Evolutionary conservation across 805 yeast species (phyloP).

Genomic region (Spathaspora gorwiae): DNA sequence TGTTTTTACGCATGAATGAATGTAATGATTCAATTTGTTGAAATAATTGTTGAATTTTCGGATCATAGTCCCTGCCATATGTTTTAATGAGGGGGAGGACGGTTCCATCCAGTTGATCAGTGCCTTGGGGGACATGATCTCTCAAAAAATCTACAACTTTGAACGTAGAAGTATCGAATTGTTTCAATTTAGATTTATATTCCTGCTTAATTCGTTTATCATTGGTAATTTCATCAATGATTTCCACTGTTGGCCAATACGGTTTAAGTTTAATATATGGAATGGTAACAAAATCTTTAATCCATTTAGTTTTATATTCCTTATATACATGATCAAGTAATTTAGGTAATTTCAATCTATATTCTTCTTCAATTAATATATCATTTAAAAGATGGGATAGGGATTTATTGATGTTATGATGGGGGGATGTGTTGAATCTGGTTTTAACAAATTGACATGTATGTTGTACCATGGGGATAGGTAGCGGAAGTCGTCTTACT

Average conservation of each 20-base stretch:
- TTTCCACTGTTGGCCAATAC: slow-evolving; percentile 34
- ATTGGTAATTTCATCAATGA: slow-evolving; percentile 17
- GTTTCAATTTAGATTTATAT: background rate
- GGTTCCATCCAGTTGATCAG: too few relatives aligned
- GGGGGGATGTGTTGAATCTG: background rate
- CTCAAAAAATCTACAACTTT: too few relatives aligned
- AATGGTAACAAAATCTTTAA: slow-evolving; percentile 14
- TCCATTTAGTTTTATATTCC: slow-evolving; percentile 13
- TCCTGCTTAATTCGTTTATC: background rate
- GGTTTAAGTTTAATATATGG: slow-evolving; percentile 18
- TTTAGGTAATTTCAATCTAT: slow-evolving; percentile 13
- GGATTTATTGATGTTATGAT: background rate
- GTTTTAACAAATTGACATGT: background rate
- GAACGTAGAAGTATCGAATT: too few relatives aligned
- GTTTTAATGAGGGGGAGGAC: too few relatives aligned
- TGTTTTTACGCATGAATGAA: slow-evolving; percentile 17
- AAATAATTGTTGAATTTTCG: too few relatives aligned
- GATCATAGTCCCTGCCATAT: too few relatives aligned
- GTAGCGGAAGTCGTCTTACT: slow-evolving; percentile 4
- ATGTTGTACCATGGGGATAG: background rate
- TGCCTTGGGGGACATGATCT: too few relatives aligned
- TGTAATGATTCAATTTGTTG: slow-evolving; percentile 12
- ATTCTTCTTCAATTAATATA: slow-evolving; percentile 25
- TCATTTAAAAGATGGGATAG: slow-evolving; percentile 16
- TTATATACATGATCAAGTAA: slow-evolving; percentile 29